A percentile compares a stretch with the other conserved stretches of the same genome.
These are phyloP conservation scores for Aspergillus puulaauensis DNA, from an alignment of 2,329 filamentous ascomycete species.

Conservation along the genomic window DNA sequence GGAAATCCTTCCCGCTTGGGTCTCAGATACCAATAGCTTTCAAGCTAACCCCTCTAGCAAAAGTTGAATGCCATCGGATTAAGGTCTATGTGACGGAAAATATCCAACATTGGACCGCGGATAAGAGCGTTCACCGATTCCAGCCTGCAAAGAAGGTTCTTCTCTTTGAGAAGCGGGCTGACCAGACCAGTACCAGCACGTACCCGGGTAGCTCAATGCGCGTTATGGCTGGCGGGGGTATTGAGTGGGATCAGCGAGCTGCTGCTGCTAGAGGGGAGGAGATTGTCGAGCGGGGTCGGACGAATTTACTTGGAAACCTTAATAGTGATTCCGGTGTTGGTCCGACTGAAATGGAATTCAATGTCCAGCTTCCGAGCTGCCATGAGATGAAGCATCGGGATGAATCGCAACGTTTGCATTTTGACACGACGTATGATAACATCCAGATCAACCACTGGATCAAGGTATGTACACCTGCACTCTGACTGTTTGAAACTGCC, in stretches of 20 bases:
- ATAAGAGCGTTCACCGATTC: slow-evolving; percentile 79
- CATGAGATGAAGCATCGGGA: slow-evolving; percentile 76
- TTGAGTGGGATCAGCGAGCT: slow-evolving; percentile 62
- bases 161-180: slow-evolving; percentile 83
- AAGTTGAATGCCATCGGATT: slow-evolving; percentile 89
- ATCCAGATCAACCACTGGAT: slow-evolving; percentile 97
- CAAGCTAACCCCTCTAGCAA: slow-evolving; percentile 87
- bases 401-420: slow-evolving; percentile 66
- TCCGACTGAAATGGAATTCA: slow-evolving; percentile 92
- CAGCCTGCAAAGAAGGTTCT: slow-evolving; percentile 82
- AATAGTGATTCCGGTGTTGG: slow-evolving; percentile 75
- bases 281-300: slow-evolving; percentile 52
- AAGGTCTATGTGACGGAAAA: slow-evolving; percentile 91
- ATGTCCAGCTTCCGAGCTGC: slow-evolving; percentile 86
- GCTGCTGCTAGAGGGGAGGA: slow-evolving; percentile 58
- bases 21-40: slow-evolving; percentile 88
- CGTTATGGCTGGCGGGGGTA: slow-evolving; percentile 76
- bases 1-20: slow-evolving; percentile 89
- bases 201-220: slow-evolving; percentile 75
- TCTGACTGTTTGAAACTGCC: background rate
- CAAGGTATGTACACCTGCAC: slow-evolving; percentile 60
- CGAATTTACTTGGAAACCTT: slow-evolving; percentile 79
- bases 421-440: slow-evolving; percentile 90
- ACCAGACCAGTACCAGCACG: slow-evolving; percentile 69
- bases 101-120: slow-evolving; percentile 85